These are phyloP conservation scores for Ilyonectria mors-panacis DNA, from an alignment of 2,329 filamentous ascomycete genomes.

Conservation along the genomic window DNA sequence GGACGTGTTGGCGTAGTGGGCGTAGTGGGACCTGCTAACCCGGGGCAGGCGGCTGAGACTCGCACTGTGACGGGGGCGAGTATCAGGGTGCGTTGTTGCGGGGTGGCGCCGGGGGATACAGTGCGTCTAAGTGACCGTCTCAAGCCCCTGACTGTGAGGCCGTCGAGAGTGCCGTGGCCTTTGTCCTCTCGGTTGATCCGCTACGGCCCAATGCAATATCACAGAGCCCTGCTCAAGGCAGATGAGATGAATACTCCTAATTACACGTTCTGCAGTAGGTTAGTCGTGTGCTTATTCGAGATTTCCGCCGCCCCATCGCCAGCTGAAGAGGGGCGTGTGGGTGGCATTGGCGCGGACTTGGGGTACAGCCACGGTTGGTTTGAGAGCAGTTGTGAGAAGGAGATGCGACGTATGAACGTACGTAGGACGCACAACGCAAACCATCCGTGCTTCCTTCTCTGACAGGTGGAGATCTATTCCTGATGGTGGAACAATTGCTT, in stretches of 20 bases:
- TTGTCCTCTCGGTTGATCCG: conserved; percentile 32
- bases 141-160: conserved; percentile 34
- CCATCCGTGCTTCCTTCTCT: conserved; percentile 14
- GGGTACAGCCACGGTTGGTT: conserved; percentile 38
- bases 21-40: conserved; percentile 32
- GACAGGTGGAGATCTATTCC: conserved; percentile 17
- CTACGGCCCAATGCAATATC: conserved; percentile 29
- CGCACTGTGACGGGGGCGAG: conserved; percentile 40
- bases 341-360: neutral
- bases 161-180: conserved; percentile 39
- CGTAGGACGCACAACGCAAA: neutral
- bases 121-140: conserved; percentile 29
- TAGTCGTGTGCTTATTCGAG: conserved; percentile 22
- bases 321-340: conserved; percentile 10
- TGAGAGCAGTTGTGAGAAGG: conserved; percentile 12
- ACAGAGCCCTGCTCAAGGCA: conserved; percentile 31
- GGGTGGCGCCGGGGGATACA: conserved; percentile 29
- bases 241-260: conserved; percentile 41
- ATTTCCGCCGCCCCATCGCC: conserved; percentile 35
- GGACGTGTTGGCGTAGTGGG: conserved; percentile 9
- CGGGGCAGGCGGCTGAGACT: conserved; percentile 17
- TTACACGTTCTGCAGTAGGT: conserved; percentile 22
- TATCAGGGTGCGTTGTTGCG: neutral
- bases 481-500: conserved; percentile 27
- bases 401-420: conserved; percentile 1